Percentiles rank a stretch among this genome's conserved stretches.
These are phyloP conservation scores for Diaporthe nobilis DNA, from an alignment of 2,329 filamentous ascomycete species.

Conservation along the genomic window DNA sequence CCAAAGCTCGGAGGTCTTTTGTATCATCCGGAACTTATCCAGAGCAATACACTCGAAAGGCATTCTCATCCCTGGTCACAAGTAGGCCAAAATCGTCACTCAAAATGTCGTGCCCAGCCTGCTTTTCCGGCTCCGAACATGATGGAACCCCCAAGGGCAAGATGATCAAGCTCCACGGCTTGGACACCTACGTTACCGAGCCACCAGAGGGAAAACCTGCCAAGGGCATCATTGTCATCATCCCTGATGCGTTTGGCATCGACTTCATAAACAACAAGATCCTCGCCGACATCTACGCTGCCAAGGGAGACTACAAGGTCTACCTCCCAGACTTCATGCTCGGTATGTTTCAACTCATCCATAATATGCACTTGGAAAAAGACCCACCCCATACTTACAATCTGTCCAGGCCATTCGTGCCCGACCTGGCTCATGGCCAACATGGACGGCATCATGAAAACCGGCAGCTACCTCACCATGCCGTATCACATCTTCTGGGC, in stretches of 20 bases:
- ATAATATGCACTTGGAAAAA: neutral
- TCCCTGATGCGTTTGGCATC: conserved; percentile 71
- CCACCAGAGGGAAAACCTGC: conserved; percentile 50
- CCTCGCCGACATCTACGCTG: conserved; percentile 68
- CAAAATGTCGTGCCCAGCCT: conserved; percentile 56
- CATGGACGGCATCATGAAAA: conserved; percentile 47
- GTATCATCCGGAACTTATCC: neutral
- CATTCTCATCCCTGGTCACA: neutral
- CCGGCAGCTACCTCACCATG: conserved; percentile 47
- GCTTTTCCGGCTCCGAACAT: conserved; percentile 63
- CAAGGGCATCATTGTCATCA: conserved; percentile 66
- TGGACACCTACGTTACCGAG: conserved; percentile 62
- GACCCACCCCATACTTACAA: neutral
- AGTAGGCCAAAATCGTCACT: neutral
- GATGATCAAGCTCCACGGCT: conserved; percentile 61
- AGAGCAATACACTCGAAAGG: no score
- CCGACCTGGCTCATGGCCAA: conserved; percentile 50
- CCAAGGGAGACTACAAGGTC: conserved; percentile 63
- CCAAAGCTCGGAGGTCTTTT: no score
- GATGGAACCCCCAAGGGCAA: conserved; percentile 60
- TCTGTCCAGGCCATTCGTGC: conserved; percentile 48
- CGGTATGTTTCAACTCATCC: conserved; percentile 45
- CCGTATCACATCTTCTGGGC: conserved; percentile 49
- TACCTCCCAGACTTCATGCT: conserved; percentile 71
- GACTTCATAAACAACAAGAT: conserved; percentile 66